Conservation (phyloP, 176 grass and related monocot species). For the Bromus sterilis region DNA sequence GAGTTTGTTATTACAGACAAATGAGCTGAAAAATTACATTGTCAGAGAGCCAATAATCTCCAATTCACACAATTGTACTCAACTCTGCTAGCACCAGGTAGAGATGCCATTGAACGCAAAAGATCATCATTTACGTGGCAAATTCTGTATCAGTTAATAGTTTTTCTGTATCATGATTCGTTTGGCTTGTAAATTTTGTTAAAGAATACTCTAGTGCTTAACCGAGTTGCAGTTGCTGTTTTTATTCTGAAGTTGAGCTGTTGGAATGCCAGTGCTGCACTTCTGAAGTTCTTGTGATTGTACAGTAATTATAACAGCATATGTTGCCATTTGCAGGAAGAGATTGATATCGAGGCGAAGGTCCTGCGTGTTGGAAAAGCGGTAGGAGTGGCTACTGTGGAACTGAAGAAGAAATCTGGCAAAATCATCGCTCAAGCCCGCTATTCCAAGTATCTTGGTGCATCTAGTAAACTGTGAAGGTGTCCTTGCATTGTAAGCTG, state of each 20-base stretch:
- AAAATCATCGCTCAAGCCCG: conserved; percentile 85
- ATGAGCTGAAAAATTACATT: not conserved
- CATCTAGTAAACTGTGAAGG: conserved; percentile 57
- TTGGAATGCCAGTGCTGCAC: not conserved
- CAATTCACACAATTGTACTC: not conserved
- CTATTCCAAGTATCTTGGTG: conserved; percentile 84
- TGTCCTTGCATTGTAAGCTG: not conserved
- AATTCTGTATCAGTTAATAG: not conserved
- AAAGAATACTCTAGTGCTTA: not conserved
- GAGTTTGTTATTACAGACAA: not conserved
- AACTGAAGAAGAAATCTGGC: conserved; percentile 78
- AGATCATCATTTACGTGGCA: too few species aligned
- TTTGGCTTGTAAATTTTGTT: not conserved
- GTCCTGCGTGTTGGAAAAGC: conserved; percentile 77
- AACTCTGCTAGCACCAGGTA: not conserved
- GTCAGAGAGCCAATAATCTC: not conserved
- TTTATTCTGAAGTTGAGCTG: not conserved
- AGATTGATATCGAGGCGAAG: conserved; percentile 90
- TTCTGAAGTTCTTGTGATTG: not conserved
- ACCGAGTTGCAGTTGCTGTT: not conserved
- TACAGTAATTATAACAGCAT: not conserved
- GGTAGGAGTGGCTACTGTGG: conserved; percentile 63
- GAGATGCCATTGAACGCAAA: not conserved
- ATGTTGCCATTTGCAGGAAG: conserved; percentile 44
- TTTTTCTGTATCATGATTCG: not conserved